Conservation (phyloP, 768 basidiomycete species). For the Tephrocybe sp. region DNA sequence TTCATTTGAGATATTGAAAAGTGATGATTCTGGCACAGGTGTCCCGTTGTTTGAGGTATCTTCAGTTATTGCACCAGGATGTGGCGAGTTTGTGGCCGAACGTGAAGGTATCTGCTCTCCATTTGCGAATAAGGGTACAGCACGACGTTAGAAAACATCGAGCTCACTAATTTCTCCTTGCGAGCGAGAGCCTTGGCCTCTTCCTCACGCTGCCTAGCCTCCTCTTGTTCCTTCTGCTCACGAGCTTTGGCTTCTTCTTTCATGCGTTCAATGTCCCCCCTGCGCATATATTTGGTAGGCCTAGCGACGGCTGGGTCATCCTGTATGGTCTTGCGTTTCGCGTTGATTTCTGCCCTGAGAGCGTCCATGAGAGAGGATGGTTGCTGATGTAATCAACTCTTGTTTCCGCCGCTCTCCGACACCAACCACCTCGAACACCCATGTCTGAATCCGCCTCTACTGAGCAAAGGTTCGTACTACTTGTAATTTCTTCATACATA, state of each 20-base stretch:
- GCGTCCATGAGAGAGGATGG: constrained; percentile 66
- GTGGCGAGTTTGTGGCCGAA: constrained; percentile 40
- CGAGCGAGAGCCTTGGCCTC: constrained; percentile 30
- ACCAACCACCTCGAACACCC: constrained; percentile 26
- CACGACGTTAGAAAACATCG: constrained; percentile 1
- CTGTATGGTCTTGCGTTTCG: constrained; percentile 78
- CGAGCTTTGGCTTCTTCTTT: constrained; percentile 39
- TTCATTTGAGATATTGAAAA: constrained; percentile 90
- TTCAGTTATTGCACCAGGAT: constrained; percentile 22
- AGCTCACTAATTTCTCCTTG: constrained; percentile 44
- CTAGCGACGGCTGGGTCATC: constrained; percentile 40
- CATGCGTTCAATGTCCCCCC: constrained; percentile 83
- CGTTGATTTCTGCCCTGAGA: constrained; percentile 83
- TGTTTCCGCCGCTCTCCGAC: constrained; percentile 40
- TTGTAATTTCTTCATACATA: not conserved
- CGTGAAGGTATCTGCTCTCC: constrained; percentile 47
- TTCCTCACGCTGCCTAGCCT: constrained; percentile 21
- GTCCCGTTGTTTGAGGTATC: constrained; percentile 30
- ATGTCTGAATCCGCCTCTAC: constrained; percentile 63
- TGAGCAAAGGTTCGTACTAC: constrained; percentile 27
- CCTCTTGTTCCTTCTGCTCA: constrained; percentile 30
- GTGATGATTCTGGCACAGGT: constrained; percentile 46
- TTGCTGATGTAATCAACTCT: constrained; percentile 34
- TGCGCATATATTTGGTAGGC: constrained; percentile 84
- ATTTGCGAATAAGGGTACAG: constrained; percentile 34